A percentile compares a stretch with the other conserved stretches of the same genome.
These are phyloP conservation scores for Microbotryomycetes sp. DNA, from an alignment of 1,284 basidiomycete species.

Conservation along the genomic window DNA sequence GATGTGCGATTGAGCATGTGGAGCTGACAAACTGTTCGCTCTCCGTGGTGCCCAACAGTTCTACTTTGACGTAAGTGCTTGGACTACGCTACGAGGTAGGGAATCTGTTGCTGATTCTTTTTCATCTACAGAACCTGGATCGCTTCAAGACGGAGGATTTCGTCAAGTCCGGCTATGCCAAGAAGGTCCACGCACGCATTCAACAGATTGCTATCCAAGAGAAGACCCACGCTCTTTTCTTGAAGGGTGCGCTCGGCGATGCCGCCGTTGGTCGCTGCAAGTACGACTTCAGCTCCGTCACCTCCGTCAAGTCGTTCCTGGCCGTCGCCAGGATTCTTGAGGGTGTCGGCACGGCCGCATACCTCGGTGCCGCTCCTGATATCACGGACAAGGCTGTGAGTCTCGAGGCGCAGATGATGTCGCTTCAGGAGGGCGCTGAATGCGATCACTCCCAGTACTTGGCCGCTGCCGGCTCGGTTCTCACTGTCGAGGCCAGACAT, in stretches of 20 bases:
- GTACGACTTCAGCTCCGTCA: not conserved
- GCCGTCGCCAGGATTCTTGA: slow-evolving; percentile 32
- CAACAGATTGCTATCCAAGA: slow-evolving; percentile 1
- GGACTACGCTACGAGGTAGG: not conserved
- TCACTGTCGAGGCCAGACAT: slow-evolving; percentile 49
- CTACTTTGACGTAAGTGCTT: not conserved
- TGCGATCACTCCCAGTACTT: too few species aligned
- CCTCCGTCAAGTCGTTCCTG: slow-evolving; percentile 21
- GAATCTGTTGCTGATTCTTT: not conserved
- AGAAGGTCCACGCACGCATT: not conserved
- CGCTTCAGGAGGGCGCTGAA: too few species aligned
- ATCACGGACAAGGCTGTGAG: slow-evolving; percentile 23
- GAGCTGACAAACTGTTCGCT: not conserved
- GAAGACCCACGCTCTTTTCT: not conserved
- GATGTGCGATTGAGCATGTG: not conserved
- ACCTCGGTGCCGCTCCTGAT: slow-evolving; percentile 22
- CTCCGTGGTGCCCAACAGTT: not conserved
- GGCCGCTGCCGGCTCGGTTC: slow-evolving; percentile 36
- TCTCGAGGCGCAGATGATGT: too few species aligned
- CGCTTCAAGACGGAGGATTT: not conserved
- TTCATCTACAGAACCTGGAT: not conserved
- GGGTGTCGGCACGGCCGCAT: slow-evolving; percentile 24
- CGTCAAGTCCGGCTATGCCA: not conserved
- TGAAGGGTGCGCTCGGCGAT: not conserved
- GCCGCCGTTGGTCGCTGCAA: not conserved